phyloP scores from a whole-genome alignment of 2,329 filamentous ascomycete genomes.

The Chrysoporthe austroafricana region DNA sequence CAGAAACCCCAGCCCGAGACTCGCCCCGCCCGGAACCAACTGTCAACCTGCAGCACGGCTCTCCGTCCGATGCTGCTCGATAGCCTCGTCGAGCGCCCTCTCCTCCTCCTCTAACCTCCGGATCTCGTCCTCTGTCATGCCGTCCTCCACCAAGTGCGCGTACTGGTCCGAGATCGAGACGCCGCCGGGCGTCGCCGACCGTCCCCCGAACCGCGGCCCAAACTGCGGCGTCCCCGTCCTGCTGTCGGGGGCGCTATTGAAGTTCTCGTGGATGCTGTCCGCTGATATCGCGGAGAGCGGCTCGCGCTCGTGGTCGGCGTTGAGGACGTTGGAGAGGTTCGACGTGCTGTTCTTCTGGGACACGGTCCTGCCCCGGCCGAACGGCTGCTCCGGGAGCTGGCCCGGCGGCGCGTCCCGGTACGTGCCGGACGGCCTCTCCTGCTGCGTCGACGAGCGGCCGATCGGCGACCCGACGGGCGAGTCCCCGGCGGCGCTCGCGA shows the following conservation, averaged over 20 bases:
- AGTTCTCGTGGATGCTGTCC: conserved; percentile 2
- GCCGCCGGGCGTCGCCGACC: conserved; percentile 37
- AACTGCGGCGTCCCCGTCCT: conserved; percentile 10
- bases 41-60: conserved; percentile 2
- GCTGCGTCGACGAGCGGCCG: conserved; percentile 22
- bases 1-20: neutral
- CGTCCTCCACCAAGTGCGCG: conserved; percentile 61
- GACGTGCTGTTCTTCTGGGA: conserved; percentile 8
- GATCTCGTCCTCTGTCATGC: conserved; percentile 63
- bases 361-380: conserved; percentile 14
- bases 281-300: conserved; percentile 19
- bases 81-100: conserved; percentile 58
- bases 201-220: conserved; percentile 26
- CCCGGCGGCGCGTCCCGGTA: conserved; percentile 39
- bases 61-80: conserved; percentile 47
- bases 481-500: conserved; percentile 26
- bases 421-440: conserved; percentile 37
- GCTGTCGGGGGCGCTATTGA: neutral
- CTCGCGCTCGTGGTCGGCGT: conserved; percentile 9
- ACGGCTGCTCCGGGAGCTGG: conserved; percentile 26
- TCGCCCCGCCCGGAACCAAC: neutral
- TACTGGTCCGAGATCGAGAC: conserved; percentile 44
- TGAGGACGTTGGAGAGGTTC: conserved; percentile 12
- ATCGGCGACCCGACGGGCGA: conserved; percentile 19
- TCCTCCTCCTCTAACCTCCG: conserved; percentile 61